A percentile compares a stretch with the other conserved stretches of the same genome.
Conservation (phyloP, 345 rosid genomes). For the Lepidium didymum region DNA sequence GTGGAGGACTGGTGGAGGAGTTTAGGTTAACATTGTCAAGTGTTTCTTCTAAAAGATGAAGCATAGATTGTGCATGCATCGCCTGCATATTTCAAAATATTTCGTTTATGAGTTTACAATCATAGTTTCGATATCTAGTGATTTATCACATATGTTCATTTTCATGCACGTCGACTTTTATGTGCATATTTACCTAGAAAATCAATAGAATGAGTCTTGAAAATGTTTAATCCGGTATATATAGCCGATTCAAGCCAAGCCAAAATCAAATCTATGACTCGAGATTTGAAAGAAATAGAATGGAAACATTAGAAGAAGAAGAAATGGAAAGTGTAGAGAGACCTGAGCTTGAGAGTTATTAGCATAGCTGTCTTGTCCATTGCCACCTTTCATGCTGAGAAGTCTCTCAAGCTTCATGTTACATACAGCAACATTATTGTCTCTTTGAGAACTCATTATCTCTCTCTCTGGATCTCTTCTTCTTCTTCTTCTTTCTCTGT, state of each 20-base stretch:
- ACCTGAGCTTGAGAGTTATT: constrained; percentile 98
- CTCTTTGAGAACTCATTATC: constrained; percentile 46
- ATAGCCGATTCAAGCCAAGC: not conserved
- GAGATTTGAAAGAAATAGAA: not conserved
- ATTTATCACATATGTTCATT: constrained; percentile 4
- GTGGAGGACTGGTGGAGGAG: constrained; percentile 35
- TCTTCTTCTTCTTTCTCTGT: not conserved
- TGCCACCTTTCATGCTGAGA: constrained; percentile 94
- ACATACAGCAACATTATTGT: constrained; percentile 60
- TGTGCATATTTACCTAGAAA: not conserved
- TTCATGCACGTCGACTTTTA: constrained; percentile 8
- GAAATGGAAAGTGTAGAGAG: not conserved
- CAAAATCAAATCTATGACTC: not conserved
- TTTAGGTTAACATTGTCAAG: constrained; percentile 58
- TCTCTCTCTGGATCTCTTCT: not conserved
- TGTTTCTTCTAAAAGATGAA: constrained; percentile 78
- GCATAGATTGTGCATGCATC: constrained; percentile 79
- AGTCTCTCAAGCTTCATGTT: constrained; percentile 70
- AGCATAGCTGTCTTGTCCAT: constrained; percentile 88
- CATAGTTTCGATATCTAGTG: not conserved
- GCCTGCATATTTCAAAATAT: constrained; percentile 58
- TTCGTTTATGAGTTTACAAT: not conserved
- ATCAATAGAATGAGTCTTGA: not conserved
- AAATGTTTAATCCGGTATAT: not conserved
- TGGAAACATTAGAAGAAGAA: no score